Evolutionary conservation across 2,329 filamentous ascomycete genomes (phyloP), one percentile per base, ranked within the genome.

Genomic region (Aplosporella prunicola): DNA sequence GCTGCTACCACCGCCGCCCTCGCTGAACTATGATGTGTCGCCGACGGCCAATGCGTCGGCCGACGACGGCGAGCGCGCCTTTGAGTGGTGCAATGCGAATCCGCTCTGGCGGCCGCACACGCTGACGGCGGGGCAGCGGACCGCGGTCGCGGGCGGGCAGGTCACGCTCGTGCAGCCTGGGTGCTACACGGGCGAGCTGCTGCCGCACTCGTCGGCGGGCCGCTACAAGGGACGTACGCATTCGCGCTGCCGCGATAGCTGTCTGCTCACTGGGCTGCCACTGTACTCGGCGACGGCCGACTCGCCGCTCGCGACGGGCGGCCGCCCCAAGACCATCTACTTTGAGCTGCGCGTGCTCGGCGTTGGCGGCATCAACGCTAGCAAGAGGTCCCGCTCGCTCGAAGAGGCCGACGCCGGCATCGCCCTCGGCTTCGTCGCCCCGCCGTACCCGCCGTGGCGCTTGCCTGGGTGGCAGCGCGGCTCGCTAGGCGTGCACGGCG

Each of bases 381-480:
- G n/a, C 9, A 11, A 6, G 7, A 17, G 8, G 9, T 10, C 38
- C 20, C 11, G 49, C 61, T 14, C 51, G 0, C 41, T 57, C 2
- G 47, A 57, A 2, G 60, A 58, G 34, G 64, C 65, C 38, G 64
- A 70, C 10, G 69, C 69, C 4, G 71, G 72, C 25, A 62, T 88
- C 1, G 80, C 77, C 0, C 53, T 89, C 8, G 84, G 84, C 8
- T 86, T 78, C 55, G 63, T 72, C 0, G 82, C 82, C 1, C 72
- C 80, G 32, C 84, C 84, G 6, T 89, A 87, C 52, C 84, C 84
- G 5, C 68, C 71, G 0, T 89, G 85, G 64, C 72, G 84, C 6
- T 70, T 88, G 42, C 84, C 84, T 0, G 84, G 84, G 2, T 89
- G 83, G 84, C 80, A 91, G 53, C 72, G 83, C 22, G 83, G 74